phyloP scores from a whole-genome alignment of 805 yeast genomes.

The Starmerella riodocensis region DNA sequence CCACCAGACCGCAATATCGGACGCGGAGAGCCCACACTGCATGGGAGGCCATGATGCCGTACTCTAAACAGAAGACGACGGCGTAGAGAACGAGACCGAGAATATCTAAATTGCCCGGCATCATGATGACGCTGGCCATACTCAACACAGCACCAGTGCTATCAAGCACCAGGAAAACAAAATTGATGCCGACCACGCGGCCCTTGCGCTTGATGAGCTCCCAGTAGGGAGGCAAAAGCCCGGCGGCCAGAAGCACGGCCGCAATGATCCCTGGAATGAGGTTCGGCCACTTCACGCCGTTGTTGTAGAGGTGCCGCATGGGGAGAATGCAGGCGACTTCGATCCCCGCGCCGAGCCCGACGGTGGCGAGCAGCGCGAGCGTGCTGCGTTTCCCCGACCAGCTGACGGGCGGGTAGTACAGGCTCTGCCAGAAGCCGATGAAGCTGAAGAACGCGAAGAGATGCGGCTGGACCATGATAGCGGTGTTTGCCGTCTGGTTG shows the following conservation, averaged over 20 bases:
- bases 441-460: conserved; percentile 59
- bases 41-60: conserved; percentile 65
- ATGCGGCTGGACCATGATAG: conserved; percentile 79
- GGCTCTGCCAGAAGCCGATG: conserved; percentile 53
- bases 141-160: conserved; percentile 73
- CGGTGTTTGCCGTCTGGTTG: conserved; percentile 54
- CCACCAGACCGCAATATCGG: conserved; percentile 12
- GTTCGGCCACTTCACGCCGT: conserved; percentile 59
- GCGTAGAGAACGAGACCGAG: conserved; percentile 68
- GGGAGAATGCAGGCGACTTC: conserved; percentile 65
- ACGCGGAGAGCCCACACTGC: conserved; percentile 46
- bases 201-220: conserved; percentile 73
- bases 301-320: conserved; percentile 40
- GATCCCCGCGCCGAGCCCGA: conserved; percentile 38
- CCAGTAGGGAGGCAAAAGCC: conserved; percentile 78
- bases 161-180: conserved; percentile 62
- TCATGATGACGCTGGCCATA: conserved; percentile 45
- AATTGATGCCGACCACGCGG: conserved; percentile 78
- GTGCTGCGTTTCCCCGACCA: conserved; percentile 26
- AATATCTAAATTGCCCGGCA: conserved; percentile 48
- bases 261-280: conserved; percentile 72
- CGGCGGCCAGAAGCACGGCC: conserved; percentile 57
- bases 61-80: conserved; percentile 58
- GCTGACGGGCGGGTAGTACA: conserved; percentile 59
- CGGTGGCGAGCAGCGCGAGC: conserved; percentile 29